Conservation (phyloP, 1,284 basidiomycete genomes). For the Naganishia sp. region DNA sequence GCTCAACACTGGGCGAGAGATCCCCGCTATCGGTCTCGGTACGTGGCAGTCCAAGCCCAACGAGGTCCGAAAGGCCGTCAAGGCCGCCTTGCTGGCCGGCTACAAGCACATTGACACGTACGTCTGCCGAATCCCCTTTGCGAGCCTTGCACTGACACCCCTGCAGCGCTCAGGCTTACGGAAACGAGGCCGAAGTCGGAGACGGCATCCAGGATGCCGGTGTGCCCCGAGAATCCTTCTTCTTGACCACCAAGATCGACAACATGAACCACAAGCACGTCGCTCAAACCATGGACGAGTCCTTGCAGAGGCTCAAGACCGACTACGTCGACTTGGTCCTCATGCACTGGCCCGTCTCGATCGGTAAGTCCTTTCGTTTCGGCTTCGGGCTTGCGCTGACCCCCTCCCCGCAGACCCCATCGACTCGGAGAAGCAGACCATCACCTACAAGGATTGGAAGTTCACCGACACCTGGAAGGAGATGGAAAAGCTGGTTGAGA, state of each 20-base stretch:
- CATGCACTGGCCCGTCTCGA: slow-evolving; percentile 57
- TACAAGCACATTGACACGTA: slow-evolving; percentile 37
- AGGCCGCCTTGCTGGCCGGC: slow-evolving; percentile 35
- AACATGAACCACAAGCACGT: slow-evolving; percentile 59
- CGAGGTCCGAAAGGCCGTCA: slow-evolving; percentile 36
- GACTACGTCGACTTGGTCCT: slow-evolving; percentile 72
- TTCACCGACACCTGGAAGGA: slow-evolving; percentile 62
- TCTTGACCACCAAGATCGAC: slow-evolving; percentile 69
- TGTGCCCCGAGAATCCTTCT: slow-evolving; percentile 66
- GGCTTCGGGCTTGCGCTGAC: not conserved
- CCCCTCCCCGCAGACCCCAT: slow-evolving; percentile 21
- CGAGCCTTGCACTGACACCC: not conserved
- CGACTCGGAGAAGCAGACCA: slow-evolving; percentile 36
- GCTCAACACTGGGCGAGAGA: slow-evolving; percentile 68
- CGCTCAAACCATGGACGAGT: slow-evolving; percentile 61
- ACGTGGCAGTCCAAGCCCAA: slow-evolving; percentile 34
- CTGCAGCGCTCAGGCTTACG: slow-evolving; percentile 51
- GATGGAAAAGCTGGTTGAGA: slow-evolving; percentile 62
- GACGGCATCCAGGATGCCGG: slow-evolving; percentile 66
- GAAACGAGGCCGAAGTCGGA: slow-evolving; percentile 87
- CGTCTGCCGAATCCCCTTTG: slow-evolving; percentile 1
- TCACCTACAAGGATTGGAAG: slow-evolving; percentile 54
- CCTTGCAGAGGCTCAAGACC: slow-evolving; percentile 65
- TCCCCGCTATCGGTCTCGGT: slow-evolving; percentile 75
- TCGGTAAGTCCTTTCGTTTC: slow-evolving; percentile 17